These are phyloP conservation scores for Stagonosporopsis rhizophila DNA, from an alignment of 2,329 filamentous ascomycete species.

Conservation along the genomic window DNA sequence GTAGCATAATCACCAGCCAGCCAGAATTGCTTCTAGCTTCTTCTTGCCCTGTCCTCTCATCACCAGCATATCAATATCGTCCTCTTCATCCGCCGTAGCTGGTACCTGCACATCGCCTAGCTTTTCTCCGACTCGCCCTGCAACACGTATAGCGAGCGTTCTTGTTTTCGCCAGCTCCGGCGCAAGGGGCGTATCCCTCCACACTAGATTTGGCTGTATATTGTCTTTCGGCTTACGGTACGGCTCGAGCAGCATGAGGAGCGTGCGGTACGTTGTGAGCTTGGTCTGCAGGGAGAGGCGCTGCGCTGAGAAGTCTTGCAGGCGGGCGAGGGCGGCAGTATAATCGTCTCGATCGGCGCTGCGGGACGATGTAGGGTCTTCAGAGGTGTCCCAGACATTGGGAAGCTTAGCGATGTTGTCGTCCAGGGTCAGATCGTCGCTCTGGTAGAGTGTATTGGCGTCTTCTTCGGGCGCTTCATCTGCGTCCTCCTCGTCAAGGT, in stretches of 20 bases:
- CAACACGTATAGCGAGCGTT: conserved; percentile 57
- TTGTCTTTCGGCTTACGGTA: conserved; percentile 56
- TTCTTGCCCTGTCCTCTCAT: conserved; percentile 25
- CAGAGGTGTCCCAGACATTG: conserved; percentile 35
- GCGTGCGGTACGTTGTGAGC: conserved; percentile 57
- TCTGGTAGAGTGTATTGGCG: conserved; percentile 38
- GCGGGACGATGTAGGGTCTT: conserved; percentile 20
- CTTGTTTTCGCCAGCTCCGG: conserved; percentile 72
- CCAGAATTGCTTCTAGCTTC: conserved; percentile 38
- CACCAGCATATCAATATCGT: conserved; percentile 29
- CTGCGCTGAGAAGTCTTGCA: conserved; percentile 57
- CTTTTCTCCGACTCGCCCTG: conserved; percentile 42
- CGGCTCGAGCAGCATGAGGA: conserved; percentile 61
- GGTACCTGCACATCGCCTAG: conserved; percentile 40
- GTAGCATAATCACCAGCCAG: conserved; percentile 27
- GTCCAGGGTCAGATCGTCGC: conserved; percentile 45
- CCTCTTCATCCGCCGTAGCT: conserved; percentile 36
- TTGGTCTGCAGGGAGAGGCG: conserved; percentile 58
- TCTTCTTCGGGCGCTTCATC: conserved; percentile 47
- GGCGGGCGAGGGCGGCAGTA: conserved; percentile 51
- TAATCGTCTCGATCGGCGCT: conserved; percentile 41
- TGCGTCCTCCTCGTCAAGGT: conserved; percentile 25
- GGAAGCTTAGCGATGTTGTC: conserved; percentile 45
- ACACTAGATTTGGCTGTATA: conserved; percentile 71
- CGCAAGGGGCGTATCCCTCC: conserved; percentile 69